A percentile compares a stretch with the other conserved stretches of the same genome.
Conservation (phyloP, 768 basidiomycete species). For the Rhodotorula kratochvilovae region DNA sequence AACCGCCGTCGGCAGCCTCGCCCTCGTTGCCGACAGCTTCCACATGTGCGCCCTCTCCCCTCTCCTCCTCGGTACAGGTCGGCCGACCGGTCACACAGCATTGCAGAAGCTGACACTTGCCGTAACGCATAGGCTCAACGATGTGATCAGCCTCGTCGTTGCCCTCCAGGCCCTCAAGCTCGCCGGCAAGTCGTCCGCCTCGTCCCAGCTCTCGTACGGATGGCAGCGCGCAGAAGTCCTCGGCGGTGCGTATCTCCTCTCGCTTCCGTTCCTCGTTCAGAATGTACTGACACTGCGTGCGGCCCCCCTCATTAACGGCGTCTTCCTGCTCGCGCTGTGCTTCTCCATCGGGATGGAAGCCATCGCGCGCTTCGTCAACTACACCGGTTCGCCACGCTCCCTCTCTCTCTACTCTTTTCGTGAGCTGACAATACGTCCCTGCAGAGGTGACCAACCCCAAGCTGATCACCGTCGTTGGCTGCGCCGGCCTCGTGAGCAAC, state of each 20-base stretch:
- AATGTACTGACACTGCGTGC: not conserved
- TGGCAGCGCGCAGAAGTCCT: conserved; percentile 78
- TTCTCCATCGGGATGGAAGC: conserved; percentile 94
- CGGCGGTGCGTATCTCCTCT: conserved; percentile 1
- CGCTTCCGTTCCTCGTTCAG: not conserved
- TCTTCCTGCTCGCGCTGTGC: conserved; percentile 92
- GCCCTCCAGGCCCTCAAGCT: conserved; percentile 95
- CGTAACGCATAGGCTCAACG: conserved; percentile 55
- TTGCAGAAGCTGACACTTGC: not conserved
- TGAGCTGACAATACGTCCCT: not conserved
- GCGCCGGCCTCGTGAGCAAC: conserved; percentile 82
- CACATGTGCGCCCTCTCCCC: conserved; percentile 66
- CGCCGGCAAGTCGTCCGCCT: conserved; percentile 57
- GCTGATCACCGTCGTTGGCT: conserved; percentile 83
- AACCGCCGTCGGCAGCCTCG: conserved; percentile 47
- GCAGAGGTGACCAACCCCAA: conserved; percentile 83
- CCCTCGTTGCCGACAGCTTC: conserved; percentile 88
- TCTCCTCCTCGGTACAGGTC: no score
- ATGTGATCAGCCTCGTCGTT: conserved; percentile 78
- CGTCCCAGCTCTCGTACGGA: conserved; percentile 86
- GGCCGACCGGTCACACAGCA: no score
- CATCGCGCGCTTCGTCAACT: conserved; percentile 78
- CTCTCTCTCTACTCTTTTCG: no score
- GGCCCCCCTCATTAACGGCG: conserved; percentile 76
- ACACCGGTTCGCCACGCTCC: conserved; percentile 58